phyloP scores from a whole-genome alignment of 495 filamentous ascomycete species.

The Lindgomyces ingoldianus region DNA sequence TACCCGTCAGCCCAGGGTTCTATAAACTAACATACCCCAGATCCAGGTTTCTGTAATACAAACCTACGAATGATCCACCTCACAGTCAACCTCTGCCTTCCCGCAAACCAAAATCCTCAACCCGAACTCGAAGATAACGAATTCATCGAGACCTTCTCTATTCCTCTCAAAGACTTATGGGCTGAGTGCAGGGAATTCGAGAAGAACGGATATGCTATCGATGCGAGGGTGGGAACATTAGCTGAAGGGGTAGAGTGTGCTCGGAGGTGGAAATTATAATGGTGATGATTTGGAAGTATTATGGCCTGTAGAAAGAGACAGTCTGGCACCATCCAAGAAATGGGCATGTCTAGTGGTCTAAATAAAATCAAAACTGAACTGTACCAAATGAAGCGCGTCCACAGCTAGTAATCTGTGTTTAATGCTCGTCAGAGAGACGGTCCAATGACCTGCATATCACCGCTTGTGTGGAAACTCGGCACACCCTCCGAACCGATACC shows the following conservation, averaged over 20 bases:
- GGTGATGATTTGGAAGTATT: neutral
- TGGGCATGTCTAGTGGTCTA: no score
- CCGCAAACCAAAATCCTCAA: constrained; percentile 68
- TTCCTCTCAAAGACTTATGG: constrained; percentile 66
- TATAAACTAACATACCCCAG: constrained; percentile 37
- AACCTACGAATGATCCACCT: constrained; percentile 84
- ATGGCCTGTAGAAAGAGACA: no score
- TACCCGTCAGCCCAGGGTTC: no score
- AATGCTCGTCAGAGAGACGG: no score
- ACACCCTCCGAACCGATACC: no score
- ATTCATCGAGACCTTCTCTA: constrained; percentile 83
- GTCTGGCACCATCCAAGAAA: no score
- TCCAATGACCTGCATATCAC: no score
- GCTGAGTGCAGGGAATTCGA: constrained; percentile 69
- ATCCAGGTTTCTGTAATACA: constrained; percentile 83
- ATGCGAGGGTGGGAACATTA: constrained; percentile 79
- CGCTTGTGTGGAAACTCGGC: no score
- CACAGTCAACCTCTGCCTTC: constrained; percentile 69
- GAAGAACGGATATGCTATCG: constrained; percentile 75
- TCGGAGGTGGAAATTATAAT: constrained; percentile 57
- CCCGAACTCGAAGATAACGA: constrained; percentile 84
- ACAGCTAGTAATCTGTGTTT: no score
- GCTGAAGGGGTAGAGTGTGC: constrained; percentile 85
- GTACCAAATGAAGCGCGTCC: no score
- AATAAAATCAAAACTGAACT: no score